Evolutionary conservation across 495 filamentous ascomycete species (phyloP), one percentile per base, ranked within the genome.

Genomic region (Physcia stellaris): DNA sequence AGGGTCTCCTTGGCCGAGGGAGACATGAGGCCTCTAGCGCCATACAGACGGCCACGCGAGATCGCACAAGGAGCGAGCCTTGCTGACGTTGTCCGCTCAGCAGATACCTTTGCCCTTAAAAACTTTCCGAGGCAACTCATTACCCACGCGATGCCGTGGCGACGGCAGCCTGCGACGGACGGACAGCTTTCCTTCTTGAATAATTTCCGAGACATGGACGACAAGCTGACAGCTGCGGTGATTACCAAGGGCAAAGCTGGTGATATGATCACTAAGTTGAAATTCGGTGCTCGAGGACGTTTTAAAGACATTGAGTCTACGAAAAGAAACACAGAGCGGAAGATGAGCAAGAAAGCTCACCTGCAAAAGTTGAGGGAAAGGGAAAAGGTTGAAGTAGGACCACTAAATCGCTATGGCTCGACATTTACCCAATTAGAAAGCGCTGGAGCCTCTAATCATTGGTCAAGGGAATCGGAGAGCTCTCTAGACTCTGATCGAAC

Each of bases 201-300:
- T 46, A 77, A 71, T 45, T 48, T 80, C 4, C 60, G 74, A 4
- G 57, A 63, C 1, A 57, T 66, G 7, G 53, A 73, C 1, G 65
- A 75, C n/a, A 59, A 66, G 34, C 51, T 90, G 13, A 62, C 44
- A n/a, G 27, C 57, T 1, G 53, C 51, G 1, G 66, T 72, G 22
- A 41, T 94, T 29, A 92, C 74, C 4, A 84, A 85, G 39, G 90
- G 90, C 1, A 71, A 74, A 49, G 92, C 90, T 23, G 69, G 68
- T 15, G 90, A 98, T 60, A 85, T 94, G 73, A 94, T 96, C 43
- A 92, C 82, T 2, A 94, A 94, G 52, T 48, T 94, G 41, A 85
- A 78, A 47, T 77, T 83, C 53, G 90, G 90, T 0, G 83, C 81
- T 7, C 73, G 74, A 48, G 80, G 80, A 9, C 67, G 71, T 26